These are phyloP conservation scores for Lycium ferocissimum DNA, from an alignment of 257 asterid genomes.

Conservation along the genomic window DNA sequence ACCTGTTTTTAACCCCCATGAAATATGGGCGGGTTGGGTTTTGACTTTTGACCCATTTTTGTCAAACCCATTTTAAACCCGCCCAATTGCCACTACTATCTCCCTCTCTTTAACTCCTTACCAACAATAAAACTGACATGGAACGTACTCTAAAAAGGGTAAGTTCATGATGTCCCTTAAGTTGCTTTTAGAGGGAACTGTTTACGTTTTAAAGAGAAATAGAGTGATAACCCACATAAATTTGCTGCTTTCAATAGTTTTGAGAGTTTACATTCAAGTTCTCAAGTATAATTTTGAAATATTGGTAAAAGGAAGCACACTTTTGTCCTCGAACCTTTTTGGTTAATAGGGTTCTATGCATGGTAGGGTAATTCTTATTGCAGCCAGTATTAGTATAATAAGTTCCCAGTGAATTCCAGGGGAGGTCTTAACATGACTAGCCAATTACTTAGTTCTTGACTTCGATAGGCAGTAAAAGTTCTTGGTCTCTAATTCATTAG, in stretches of 20 bases:
- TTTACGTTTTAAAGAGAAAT: not conserved
- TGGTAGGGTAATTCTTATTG: not conserved
- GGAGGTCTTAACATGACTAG: conserved; percentile 3
- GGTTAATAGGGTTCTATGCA: conserved; percentile 9
- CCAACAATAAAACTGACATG: not conserved
- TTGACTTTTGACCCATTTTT: no score
- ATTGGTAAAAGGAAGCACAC: conserved; percentile 25
- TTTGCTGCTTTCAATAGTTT: not conserved
- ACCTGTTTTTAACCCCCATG: no score
- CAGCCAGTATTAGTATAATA: not conserved
- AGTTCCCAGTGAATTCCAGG: conserved; percentile 13
- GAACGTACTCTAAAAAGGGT: conserved; percentile 13
- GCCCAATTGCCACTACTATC: no score
- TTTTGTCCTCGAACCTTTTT: conserved; percentile 5
- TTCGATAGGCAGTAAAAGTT: conserved; percentile 15
- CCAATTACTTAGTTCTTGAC: conserved; percentile 4
- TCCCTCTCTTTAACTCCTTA: not conserved
- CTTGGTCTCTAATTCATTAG: conserved; percentile 22
- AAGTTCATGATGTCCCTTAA: conserved; percentile 8
- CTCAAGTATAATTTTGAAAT: not conserved
- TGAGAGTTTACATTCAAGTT: not conserved
- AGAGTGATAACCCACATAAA: conserved; percentile 14
- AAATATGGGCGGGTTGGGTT: no score
- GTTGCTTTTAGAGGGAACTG: not conserved
- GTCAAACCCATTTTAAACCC: no score